Conservation (phyloP, 1,284 basidiomycete genomes). For the Pisolithus thermaeus region DNA sequence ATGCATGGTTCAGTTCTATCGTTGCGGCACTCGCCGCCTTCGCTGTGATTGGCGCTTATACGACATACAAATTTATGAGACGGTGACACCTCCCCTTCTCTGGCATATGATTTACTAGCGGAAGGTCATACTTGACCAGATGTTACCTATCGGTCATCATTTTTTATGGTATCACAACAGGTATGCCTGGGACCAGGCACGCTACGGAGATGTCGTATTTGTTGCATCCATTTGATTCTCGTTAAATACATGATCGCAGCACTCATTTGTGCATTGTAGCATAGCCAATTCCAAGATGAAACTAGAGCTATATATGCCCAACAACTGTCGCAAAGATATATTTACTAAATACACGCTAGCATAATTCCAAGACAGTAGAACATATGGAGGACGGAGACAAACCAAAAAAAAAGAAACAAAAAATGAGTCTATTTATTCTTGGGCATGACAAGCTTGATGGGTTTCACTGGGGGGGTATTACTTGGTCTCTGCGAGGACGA, state of each 20-base stretch:
- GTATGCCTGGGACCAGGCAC: not conserved
- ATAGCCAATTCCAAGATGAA: constrained; percentile 1
- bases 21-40: constrained; percentile 73
- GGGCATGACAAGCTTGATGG: constrained; percentile 27
- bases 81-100: constrained; percentile 11
- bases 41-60: constrained; percentile 76
- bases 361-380: not conserved
- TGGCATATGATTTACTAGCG: not conserved
- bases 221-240: not conserved
- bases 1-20: constrained; percentile 83
- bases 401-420: not conserved
- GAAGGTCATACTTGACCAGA: not conserved
- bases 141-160: not conserved
- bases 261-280: constrained; percentile 2
- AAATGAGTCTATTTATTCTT: constrained; percentile 24
- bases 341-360: not conserved
- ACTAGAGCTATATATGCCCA: not conserved
- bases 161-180: not conserved
- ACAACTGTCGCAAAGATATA: not conserved
- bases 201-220: not conserved
- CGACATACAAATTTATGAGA: constrained; percentile 74
- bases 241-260: not conserved
- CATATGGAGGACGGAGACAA: not conserved
- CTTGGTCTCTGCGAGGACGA: constrained; percentile 11
- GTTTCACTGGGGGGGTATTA: constrained; percentile 25